These are phyloP conservation scores for Phytophthora fragariae DNA, from an alignment of 352 stramenopile genomes.

Conservation along the genomic window DNA sequence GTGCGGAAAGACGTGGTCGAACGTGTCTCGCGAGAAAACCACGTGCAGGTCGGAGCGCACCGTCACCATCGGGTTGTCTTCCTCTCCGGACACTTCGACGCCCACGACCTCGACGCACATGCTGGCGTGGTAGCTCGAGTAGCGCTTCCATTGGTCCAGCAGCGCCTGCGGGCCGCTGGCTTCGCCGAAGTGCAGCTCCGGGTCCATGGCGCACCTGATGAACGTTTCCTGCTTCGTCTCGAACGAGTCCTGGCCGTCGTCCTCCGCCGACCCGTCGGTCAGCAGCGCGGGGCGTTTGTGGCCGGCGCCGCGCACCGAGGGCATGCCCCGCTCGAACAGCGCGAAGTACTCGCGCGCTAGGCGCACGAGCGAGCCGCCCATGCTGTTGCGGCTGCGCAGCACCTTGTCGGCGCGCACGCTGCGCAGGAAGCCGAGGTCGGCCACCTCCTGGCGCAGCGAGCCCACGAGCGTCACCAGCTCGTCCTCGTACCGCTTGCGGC, in stretches of 20 bases:
- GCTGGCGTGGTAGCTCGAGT: constrained; percentile 48
- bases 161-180: constrained; percentile 33
- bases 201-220: constrained; percentile 47
- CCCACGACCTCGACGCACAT: constrained; percentile 43
- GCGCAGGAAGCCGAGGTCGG: constrained; percentile 53
- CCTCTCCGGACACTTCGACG: constrained; percentile 49
- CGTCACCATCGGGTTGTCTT: constrained; percentile 56
- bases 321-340: constrained; percentile 58
- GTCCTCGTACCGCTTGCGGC: constrained; percentile 57
- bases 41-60: constrained; percentile 56
- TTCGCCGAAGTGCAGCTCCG: constrained; percentile 43
- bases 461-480: constrained; percentile 45
- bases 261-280: constrained; percentile 5
- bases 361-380: constrained; percentile 51
- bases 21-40: constrained; percentile 57
- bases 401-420: constrained; percentile 49
- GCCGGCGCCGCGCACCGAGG: constrained; percentile 22
- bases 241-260: constrained; percentile 4
- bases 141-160: constrained; percentile 56
- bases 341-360: constrained; percentile 56
- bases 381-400: constrained; percentile 43
- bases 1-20: constrained; percentile 70
- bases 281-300: constrained; percentile 45
- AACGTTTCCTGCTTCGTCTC: constrained; percentile 45
- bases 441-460: constrained; percentile 54